These are phyloP conservation scores for Coemansia sp. DNA, from an alignment of 192 early-diverging fungal species.

Conservation along the genomic window DNA sequence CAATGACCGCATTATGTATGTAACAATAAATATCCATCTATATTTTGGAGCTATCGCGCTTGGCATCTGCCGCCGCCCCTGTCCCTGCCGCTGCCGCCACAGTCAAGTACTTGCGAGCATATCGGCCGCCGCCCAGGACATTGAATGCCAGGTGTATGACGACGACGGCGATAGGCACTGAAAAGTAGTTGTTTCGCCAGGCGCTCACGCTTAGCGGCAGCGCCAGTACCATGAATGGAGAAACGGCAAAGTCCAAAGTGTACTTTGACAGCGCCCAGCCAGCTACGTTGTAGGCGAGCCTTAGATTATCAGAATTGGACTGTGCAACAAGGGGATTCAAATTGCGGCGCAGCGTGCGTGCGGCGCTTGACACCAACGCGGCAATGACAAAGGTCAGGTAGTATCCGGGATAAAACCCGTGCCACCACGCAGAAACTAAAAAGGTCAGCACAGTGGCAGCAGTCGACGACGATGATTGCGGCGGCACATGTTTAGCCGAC, in stretches of 20 bases:
- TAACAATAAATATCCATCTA: no score
- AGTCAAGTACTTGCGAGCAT: neutral
- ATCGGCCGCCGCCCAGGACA: constrained; percentile 21
- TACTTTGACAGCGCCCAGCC: constrained; percentile 71
- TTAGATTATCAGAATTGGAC: constrained; percentile 11
- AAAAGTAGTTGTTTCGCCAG: constrained; percentile 69
- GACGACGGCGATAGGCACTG: constrained; percentile 62
- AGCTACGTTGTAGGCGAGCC: constrained; percentile 68
- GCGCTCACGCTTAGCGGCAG: constrained; percentile 59
- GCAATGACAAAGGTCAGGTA: constrained; percentile 73
- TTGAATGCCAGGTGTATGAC: constrained; percentile 43
- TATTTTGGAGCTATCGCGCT: neutral
- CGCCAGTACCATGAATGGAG: constrained; percentile 71
- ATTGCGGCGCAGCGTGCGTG: constrained; percentile 62
- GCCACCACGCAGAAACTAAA: constrained; percentile 89
- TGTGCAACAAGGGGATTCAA: constrained; percentile 35
- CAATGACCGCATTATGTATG: no score
- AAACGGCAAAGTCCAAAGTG: constrained; percentile 68
- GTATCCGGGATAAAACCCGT: constrained; percentile 92
- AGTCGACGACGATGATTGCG: constrained; percentile 25
- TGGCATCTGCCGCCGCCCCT: no score
- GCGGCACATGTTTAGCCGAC: neutral
- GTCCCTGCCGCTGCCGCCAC: no score
- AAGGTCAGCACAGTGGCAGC: constrained; percentile 78
- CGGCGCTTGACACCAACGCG: constrained; percentile 61